Evolutionary conservation across 2,329 filamentous ascomycete genomes (phyloP), one percentile per base, ranked within the genome.

Genomic region (Arthrobotrys conoides): DNA sequence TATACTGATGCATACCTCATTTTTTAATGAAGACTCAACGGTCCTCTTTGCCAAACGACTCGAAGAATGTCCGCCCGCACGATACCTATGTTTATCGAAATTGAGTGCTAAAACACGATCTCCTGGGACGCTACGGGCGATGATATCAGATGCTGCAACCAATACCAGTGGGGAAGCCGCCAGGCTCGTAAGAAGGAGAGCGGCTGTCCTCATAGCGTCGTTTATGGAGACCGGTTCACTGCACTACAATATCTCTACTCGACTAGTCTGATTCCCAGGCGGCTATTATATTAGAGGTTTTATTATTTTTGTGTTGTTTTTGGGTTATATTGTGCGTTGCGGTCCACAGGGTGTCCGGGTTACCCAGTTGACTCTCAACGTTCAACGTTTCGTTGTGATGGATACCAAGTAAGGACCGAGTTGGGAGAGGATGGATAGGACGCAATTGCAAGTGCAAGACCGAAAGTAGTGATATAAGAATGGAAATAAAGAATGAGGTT

Each of bases 311-410:
- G 64, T 68, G 64, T 68, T 68, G 64, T 68, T 68, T 67, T 68
- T 68, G 64, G 64, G 64, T 55, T 48, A 68, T 68, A 55, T 57
- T 57, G 68, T 65, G 68, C 22, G 68, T 71, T 71, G 68, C 30
- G 53, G 18, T 14, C 10, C 9, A 18, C 24, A 36, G 27, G 33
- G 9, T 36, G 8, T 36, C 33, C 33, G 5, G 8, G 27, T 49
- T 24, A 33, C 44, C 49, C 48, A 41, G 68, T 55, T 16, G 68
- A 41, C 46, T 18, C 20, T 49, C 44, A 20, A 18, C 44, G 5
- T 5, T 8, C n/a, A n/a, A 18, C 10, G 27, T 3, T 30, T 6
- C 27, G 27, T 30, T 30, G 27, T n/a, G n/a, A n/a, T n/a, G n/a
- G n/a, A n/a, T n/a, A n/a, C n/a, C n/a, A n/a, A n/a, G n/a, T n/a